Conservation (phyloP, 2,329 filamentous ascomycete species). For the Neonectria sp. region DNA sequence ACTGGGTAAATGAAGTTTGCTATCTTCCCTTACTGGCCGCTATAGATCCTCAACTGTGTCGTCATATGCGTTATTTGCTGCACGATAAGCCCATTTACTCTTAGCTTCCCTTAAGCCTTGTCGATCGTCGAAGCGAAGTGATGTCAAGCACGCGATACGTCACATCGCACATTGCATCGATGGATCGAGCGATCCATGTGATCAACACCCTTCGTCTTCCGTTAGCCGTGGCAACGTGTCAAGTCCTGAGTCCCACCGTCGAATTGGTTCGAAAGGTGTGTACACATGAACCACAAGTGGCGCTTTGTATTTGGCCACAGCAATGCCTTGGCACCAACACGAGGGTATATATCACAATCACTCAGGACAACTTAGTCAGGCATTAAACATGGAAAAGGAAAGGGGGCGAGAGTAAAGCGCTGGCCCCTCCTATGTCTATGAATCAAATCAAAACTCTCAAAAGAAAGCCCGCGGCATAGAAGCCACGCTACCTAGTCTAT, state of each 20-base stretch:
- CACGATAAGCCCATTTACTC: neutral
- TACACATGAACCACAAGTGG: neutral
- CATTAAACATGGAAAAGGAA: conserved; percentile 2
- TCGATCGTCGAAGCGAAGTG: neutral
- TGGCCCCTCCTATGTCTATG: conserved; percentile 32
- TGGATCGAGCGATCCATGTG: neutral
- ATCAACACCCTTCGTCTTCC: neutral
- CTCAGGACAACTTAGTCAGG: neutral
- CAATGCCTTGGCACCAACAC: neutral
- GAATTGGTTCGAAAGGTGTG: neutral
- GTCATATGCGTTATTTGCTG: neutral
- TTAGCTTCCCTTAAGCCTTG: neutral
- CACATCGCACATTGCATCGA: neutral
- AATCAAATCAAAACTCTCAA: conserved; percentile 23
- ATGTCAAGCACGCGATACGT: neutral
- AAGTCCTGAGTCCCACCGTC: neutral
- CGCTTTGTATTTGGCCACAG: neutral
- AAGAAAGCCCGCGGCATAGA: conserved; percentile 19
- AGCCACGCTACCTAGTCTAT: conserved; percentile 40
- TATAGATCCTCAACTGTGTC: neutral
- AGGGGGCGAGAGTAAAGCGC: conserved; percentile 4
- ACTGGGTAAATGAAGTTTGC: neutral
- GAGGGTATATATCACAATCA: neutral
- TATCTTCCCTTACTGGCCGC: neutral
- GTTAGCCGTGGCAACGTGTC: neutral